Percentiles rank a stretch among this genome's conserved stretches.
Evolutionary conservation across 495 filamentous ascomycete species (phyloP).

Genomic region (Hypomontagnella monticulosa): DNA sequence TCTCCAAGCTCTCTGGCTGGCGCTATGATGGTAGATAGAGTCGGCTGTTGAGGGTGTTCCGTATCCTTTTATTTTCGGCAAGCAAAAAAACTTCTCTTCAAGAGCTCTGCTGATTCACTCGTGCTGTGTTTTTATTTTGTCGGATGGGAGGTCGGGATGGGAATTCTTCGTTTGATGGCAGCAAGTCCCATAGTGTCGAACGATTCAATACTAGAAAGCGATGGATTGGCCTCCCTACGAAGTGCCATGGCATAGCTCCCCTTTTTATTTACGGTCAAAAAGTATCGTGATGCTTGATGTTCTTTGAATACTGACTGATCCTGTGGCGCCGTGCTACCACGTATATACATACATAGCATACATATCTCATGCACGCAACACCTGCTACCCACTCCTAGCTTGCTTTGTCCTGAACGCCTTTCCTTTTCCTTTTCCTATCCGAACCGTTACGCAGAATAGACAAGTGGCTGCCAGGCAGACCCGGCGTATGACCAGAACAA

Average conservation of each 20-base stretch:
- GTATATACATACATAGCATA: conserved; percentile 16
- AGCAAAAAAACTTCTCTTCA: conserved; percentile 13
- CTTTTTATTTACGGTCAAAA: no score
- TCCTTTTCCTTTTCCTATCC: neutral
- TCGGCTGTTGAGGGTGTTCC: conserved; percentile 6
- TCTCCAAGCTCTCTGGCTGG: conserved; percentile 9
- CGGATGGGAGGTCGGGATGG: neutral
- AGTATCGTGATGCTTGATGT: conserved; percentile 6
- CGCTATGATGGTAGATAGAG: conserved; percentile 28
- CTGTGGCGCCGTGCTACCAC: neutral
- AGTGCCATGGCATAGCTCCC: no score
- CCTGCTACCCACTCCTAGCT: neutral
- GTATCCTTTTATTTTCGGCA: conserved; percentile 21
- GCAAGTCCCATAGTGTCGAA: conserved; percentile 27
- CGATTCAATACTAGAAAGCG: conserved; percentile 32
- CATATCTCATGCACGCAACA: conserved; percentile 16
- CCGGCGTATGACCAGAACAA: neutral
- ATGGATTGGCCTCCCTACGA: neutral
- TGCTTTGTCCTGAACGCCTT: conserved; percentile 5
- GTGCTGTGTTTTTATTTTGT: no score
- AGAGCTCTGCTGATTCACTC: conserved; percentile 4
- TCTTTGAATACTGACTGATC: conserved; percentile 8
- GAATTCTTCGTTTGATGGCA: conserved; percentile 28
- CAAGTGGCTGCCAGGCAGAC: conserved; percentile 8
- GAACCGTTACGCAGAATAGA: conserved; percentile 1